These are phyloP conservation scores for Stevia rebaudiana DNA, from an alignment of 140 eudicot species.

Conservation along the genomic window DNA sequence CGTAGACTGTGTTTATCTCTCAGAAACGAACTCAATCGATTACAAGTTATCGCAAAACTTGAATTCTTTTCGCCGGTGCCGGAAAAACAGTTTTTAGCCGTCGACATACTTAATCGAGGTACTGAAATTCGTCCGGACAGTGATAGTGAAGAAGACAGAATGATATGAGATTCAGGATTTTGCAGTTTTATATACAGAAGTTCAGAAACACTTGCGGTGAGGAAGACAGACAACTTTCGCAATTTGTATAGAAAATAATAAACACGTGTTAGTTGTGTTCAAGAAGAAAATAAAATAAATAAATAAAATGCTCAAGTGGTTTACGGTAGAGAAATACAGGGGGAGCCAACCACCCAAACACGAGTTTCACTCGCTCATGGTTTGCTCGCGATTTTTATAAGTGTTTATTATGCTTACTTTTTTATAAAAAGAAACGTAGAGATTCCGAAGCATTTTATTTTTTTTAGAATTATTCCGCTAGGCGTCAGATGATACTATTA, in stretches of 20 bases:
- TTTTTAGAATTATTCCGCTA: no score
- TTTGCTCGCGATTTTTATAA: no score
- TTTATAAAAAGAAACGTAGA: no score
- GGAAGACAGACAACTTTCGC: neutral
- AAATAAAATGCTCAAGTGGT: neutral
- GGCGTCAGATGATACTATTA: no score
- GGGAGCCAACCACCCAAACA: no score
- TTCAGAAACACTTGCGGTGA: neutral
- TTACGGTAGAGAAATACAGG: neutral
- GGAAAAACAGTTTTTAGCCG: neutral
- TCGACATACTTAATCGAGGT: slow-evolving; percentile 4
- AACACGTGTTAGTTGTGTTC: slow-evolving; percentile 36
- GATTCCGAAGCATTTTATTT: no score
- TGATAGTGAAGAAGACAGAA: neutral
- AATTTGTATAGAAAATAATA: neutral
- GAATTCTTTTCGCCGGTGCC: slow-evolving; percentile 38
- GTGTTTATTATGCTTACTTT: no score
- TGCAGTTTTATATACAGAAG: neutral
- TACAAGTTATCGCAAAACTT: slow-evolving; percentile 43
- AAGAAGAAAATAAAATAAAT: neutral
- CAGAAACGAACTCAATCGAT: slow-evolving; percentile 51
- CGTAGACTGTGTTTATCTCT: slow-evolving; percentile 53
- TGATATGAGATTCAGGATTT: neutral
- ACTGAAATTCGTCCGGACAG: neutral
- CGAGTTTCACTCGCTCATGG: no score